Percentiles rank a stretch among this genome's conserved stretches.
These are phyloP conservation scores for Kitagawia praeruptora DNA, from an alignment of 129 eudicot genomes.

Conservation along the genomic window DNA sequence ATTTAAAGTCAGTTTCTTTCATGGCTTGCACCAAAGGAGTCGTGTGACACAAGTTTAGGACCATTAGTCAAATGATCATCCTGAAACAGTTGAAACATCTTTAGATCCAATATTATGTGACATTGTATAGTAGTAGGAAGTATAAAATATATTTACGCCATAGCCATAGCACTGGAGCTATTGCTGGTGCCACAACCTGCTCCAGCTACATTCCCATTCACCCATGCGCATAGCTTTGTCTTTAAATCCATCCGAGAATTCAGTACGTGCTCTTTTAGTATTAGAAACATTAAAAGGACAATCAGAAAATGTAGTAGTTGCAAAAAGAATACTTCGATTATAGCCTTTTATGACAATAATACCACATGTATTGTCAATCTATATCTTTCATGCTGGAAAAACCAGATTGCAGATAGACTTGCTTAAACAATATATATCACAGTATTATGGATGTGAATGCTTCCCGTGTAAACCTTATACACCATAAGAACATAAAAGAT, in stretches of 20 bases:
- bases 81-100: too few relatives aligned
- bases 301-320: background rate
- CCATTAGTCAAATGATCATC: too few relatives aligned
- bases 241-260: conserved; percentile 64
- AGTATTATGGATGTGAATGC: background rate
- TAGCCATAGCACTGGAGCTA: too few relatives aligned
- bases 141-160: too few relatives aligned
- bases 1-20: too few relatives aligned
- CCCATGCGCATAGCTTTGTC: conserved; percentile 80
- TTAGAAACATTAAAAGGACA: background rate
- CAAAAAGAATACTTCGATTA: background rate
- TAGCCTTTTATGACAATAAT: background rate
- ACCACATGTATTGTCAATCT: background rate
- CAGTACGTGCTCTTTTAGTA: conserved; percentile 5
- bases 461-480: background rate
- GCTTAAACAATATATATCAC: background rate
- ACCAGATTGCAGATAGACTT: background rate
- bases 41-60: too few relatives aligned
- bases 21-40: too few relatives aligned
- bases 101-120: too few relatives aligned
- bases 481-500: background rate
- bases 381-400: background rate
- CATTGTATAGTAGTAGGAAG: too few relatives aligned
- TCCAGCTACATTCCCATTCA: too few relatives aligned
- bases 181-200: too few relatives aligned